Evolutionary conservation across 805 yeast genomes (phyloP).

Genomic region (Candida bentonensis): DNA sequence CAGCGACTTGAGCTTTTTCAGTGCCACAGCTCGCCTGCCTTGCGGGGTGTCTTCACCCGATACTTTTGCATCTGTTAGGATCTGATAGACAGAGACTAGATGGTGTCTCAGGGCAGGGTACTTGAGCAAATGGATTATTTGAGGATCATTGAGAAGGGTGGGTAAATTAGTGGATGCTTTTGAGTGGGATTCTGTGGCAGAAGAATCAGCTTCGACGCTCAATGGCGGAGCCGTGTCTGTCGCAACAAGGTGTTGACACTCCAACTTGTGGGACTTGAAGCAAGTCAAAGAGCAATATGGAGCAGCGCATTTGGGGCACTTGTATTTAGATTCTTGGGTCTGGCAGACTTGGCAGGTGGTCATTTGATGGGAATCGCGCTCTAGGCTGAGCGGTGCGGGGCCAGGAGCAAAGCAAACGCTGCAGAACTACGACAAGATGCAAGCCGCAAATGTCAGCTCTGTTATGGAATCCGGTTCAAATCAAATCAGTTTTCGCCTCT

Average conservation of each 20-base stretch:
- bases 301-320: slow-evolving; percentile 38
- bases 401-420: no score
- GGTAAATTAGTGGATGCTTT: slow-evolving; percentile 3
- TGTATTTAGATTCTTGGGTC: slow-evolving; percentile 26
- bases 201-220: no score
- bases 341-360: not conserved
- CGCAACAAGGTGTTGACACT: slow-evolving; percentile 14
- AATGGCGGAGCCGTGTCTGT: no score
- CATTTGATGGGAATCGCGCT: no score
- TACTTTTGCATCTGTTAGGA: slow-evolving; percentile 32
- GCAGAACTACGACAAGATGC: no score
- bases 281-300: slow-evolving; percentile 44
- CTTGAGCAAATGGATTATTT: slow-evolving; percentile 31
- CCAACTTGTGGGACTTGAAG: slow-evolving; percentile 34
- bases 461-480: no score
- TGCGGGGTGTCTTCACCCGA: slow-evolving; percentile 39
- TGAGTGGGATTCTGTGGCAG: slow-evolving; percentile 1
- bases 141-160: slow-evolving; percentile 28
- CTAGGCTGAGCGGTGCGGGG: no score
- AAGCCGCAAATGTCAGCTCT: no score
- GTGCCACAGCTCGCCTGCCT: slow-evolving; percentile 43
- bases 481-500: no score
- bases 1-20: slow-evolving; percentile 44
- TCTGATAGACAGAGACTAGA: slow-evolving; percentile 32
- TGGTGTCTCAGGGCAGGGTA: slow-evolving; percentile 46